phyloP scores from a whole-genome alignment of 2,329 filamentous ascomycete species.

The Ceratocystis cacaofunesta region DNA sequence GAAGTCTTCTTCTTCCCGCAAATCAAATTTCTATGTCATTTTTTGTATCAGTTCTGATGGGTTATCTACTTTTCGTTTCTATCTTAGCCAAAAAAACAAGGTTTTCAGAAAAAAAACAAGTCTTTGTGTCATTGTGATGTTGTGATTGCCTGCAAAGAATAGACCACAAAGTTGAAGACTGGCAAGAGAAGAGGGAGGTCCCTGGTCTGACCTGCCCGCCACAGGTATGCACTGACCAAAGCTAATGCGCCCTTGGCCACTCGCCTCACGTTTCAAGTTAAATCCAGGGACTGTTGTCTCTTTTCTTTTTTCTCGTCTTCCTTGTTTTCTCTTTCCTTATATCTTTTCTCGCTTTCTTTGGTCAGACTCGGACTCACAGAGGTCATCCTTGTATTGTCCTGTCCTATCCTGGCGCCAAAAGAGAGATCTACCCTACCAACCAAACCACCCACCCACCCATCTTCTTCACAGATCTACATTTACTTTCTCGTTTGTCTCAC shows the following conservation, averaged over 20 bases:
- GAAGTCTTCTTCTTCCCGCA: neutral
- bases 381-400: neutral
- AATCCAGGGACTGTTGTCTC: constrained; percentile 14
- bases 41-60: neutral
- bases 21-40: constrained; percentile 1
- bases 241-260: too few species aligned
- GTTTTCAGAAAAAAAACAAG: neutral
- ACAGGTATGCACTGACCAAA: neutral
- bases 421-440: too few species aligned
- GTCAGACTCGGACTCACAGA: neutral
- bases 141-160: neutral
- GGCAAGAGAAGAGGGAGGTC: neutral
- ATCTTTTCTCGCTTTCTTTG: neutral
- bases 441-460: too few species aligned
- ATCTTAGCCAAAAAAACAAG: neutral
- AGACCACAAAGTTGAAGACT: too few species aligned
- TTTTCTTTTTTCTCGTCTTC: neutral
- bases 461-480: too few species aligned
- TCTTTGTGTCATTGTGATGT: neutral
- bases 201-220: neutral
- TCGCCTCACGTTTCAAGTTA: constrained; percentile 1
- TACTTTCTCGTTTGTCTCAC: too few species aligned
- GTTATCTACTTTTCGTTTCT: neutral
- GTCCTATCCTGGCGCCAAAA: too few species aligned
- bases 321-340: neutral